Conservation (phyloP, 2,329 filamentous ascomycete species). For the Alternaria infectoria region DNA sequence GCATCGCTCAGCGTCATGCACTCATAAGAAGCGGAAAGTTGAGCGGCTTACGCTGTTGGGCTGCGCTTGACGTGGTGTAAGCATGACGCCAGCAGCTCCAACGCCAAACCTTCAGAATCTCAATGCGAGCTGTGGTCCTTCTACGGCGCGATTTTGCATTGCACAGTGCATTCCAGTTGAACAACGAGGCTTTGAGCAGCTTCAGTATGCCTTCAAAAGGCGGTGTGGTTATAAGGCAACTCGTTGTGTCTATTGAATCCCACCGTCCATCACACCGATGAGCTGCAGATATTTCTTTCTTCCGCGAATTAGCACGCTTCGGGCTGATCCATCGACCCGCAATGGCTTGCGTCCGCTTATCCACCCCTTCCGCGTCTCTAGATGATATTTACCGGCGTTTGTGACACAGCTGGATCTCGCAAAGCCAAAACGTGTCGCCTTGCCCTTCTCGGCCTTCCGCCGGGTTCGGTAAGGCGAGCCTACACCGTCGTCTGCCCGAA, state of each 20-base stretch:
- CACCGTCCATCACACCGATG: constrained; percentile 26
- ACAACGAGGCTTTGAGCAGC: neutral
- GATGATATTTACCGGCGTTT: constrained; percentile 16
- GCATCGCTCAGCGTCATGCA: constrained; percentile 28
- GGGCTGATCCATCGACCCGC: constrained; percentile 17
- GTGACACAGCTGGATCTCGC: constrained; percentile 9
- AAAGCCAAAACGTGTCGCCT: constrained; percentile 5
- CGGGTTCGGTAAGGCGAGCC: neutral
- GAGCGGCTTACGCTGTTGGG: constrained; percentile 1
- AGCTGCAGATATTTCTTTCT: constrained; percentile 10
- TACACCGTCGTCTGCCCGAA: constrained; percentile 4
- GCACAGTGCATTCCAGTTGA: neutral
- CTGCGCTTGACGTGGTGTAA: constrained; percentile 9
- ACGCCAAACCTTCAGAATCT: constrained; percentile 1
- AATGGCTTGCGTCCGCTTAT: constrained; percentile 24
- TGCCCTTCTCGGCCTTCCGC: neutral
- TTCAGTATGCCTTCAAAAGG: constrained; percentile 3
- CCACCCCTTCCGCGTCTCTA: constrained; percentile 15
- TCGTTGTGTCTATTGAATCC: constrained; percentile 4
- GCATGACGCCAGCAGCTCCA: constrained; percentile 16
- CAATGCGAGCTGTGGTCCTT: neutral
- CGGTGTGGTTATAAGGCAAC: constrained; percentile 20
- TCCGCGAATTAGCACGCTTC: constrained; percentile 22
- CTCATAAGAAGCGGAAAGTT: constrained; percentile 16
- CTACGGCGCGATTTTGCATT: neutral